Evolutionary conservation across 805 yeast species (phyloP), one percentile per base, ranked within the genome.

Genomic region (Ogataea trehaloabstinens): DNA sequence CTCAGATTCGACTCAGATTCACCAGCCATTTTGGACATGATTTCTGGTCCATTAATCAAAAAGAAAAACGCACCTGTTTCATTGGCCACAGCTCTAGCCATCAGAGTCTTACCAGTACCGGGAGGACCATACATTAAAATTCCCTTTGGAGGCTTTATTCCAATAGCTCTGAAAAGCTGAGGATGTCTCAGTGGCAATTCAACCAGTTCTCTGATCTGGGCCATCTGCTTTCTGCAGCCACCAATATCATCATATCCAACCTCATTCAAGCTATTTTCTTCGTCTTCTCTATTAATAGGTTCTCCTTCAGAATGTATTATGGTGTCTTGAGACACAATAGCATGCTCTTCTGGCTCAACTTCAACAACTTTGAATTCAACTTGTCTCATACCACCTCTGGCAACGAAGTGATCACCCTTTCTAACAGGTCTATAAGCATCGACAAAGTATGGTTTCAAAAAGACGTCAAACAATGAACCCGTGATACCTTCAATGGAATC

Each of bases 1-100:
- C 99, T 82, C 65, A 93, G 74, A 60, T 93, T 93, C 24, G 95
- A 85, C 71, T 93, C 99, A 13, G 96, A 86, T 70, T 93, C 99
- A 73, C 99, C 99, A 37, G 99, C 99, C 99, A 93, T 93, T 71
- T 93, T 93, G 40, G 98, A 90, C 99, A 93, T 93, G 60, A 93
- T 95, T 69, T 93, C 99, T 7, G 99, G 99, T 67, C 99, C 99
- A 63, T 93, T 93, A 66, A 93, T 93, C 56, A 93, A 77, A 66
- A 93, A 93, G 78, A 93, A 93, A 65, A 93, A 93, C 1, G 99
- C 99, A 60, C 99, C 99, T 18, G 99, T 93, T 68, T 93, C 99
- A 58, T 93, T 93, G 34, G 99, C 99, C 37, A 93, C 99, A n/a
- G 99, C 99, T 64, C 99, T 82, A 2, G 99, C 99, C 96, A 93